Evolutionary conservation across 306 rosid genomes (phyloP).

Genomic region (Pyrus communis): DNA sequence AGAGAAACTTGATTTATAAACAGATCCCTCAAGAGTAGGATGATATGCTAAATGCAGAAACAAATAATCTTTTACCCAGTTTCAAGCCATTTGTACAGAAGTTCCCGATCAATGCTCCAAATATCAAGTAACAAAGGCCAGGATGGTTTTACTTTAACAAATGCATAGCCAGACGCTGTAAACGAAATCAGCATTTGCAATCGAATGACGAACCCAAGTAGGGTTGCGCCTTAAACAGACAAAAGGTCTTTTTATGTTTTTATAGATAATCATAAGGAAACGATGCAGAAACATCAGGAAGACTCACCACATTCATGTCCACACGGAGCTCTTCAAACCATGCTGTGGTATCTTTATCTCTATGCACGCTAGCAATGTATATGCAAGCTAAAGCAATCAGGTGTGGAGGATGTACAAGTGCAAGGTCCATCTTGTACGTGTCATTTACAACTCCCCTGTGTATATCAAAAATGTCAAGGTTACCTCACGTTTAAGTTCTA

Average conservation of each 20-base stretch:
- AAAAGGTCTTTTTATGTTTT: not conserved
- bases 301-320: constrained; percentile 88
- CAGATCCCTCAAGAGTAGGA: too few species aligned
- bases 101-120: not conserved
- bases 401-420: constrained; percentile 91
- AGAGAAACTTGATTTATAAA: too few species aligned
- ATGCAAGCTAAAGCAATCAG: constrained; percentile 91
- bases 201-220: not conserved
- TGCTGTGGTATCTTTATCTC: constrained; percentile 76
- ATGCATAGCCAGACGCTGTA: not conserved
- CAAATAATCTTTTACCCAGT: not conserved
- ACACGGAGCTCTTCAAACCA: constrained; percentile 96
- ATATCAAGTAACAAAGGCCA: not conserved
- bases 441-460: constrained; percentile 86
- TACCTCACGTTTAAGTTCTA: not conserved
- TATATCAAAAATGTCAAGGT: constrained; percentile 1
- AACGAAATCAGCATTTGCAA: not conserved
- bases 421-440: constrained; percentile 94
- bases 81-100: not conserved
- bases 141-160: not conserved
- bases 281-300: not conserved
- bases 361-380: constrained; percentile 72
- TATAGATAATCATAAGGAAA: not conserved
- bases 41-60: not conserved
- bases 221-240: not conserved